These are phyloP conservation scores for Phytophthora melonis DNA, from an alignment of 352 stramenopile species.

Conservation along the genomic window DNA sequence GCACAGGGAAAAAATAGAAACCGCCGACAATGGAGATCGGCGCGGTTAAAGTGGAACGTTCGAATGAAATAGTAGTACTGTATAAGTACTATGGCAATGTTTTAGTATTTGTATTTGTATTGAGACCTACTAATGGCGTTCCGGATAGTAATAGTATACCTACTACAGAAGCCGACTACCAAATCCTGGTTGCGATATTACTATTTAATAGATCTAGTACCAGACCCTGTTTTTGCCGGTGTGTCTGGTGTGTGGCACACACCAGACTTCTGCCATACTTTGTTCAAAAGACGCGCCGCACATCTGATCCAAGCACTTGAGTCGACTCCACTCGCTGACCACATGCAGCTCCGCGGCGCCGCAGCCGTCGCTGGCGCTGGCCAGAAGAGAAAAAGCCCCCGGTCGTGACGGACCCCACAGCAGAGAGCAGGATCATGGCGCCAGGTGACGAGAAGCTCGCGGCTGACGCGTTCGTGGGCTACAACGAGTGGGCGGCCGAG, in stretches of 20 bases:
- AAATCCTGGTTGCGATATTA: no score
- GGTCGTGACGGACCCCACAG: background rate
- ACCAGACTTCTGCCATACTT: conserved; percentile 19
- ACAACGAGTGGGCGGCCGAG: conserved; percentile 77
- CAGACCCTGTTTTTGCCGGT: conserved; percentile 4
- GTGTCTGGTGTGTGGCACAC: conserved; percentile 4
- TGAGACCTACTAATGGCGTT: no score
- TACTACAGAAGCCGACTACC: no score
- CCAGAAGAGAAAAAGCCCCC: conserved; percentile 31
- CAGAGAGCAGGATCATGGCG: conserved; percentile 12
- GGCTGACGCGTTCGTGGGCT: conserved; percentile 63
- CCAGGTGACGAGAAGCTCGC: conserved; percentile 23
- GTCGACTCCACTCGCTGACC: conserved; percentile 21
- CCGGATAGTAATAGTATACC: no score
- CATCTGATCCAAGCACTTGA: conserved; percentile 15
- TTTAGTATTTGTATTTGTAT: no score
- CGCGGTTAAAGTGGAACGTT: no score
- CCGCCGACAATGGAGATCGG: no score
- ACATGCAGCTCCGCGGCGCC: conserved; percentile 25
- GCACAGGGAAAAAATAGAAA: no score
- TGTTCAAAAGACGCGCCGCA: conserved; percentile 12
- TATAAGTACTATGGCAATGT: no score
- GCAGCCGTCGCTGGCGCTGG: conserved; percentile 9
- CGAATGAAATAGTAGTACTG: no score
- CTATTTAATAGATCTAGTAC: no score